phyloP scores from a whole-genome alignment of 169 alveolate species.

The Plasmodium malariae region DNA sequence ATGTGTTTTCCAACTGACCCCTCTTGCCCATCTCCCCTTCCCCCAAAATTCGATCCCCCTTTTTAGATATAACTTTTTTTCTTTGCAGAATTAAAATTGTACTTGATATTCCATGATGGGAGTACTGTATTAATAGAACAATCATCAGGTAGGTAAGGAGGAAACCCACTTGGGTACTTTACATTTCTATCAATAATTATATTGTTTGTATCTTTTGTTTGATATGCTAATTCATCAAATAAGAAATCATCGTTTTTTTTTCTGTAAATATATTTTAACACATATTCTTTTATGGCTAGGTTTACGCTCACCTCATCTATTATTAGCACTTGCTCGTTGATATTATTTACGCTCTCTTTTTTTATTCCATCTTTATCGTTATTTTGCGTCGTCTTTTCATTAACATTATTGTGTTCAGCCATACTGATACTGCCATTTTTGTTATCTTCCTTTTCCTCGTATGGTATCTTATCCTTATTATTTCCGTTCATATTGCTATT shows the following conservation, averaged over 20 bases:
- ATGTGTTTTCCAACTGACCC: too few species aligned
- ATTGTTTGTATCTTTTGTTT: constrained; percentile 26
- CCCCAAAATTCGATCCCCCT: too few species aligned
- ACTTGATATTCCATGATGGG: constrained; percentile 71
- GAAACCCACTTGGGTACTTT: constrained; percentile 61
- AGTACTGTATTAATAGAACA: constrained; percentile 67
- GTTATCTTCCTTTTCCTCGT: not conserved
- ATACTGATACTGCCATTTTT: not conserved
- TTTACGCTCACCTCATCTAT: constrained; percentile 66
- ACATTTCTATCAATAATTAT: constrained; percentile 18
- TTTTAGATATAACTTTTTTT: too few species aligned
- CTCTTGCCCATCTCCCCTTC: too few species aligned
- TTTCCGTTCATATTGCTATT: not conserved
- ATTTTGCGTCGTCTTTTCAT: not conserved
- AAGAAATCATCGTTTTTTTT: constrained; percentile 56
- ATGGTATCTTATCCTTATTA: not conserved
- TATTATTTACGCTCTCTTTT: not conserved
- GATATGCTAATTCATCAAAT: constrained; percentile 19
- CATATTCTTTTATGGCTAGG: constrained; percentile 69
- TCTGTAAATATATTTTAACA: constrained; percentile 50
- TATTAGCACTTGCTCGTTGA: constrained; percentile 11
- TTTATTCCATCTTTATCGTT: not conserved
- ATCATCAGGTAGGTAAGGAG: constrained; percentile 75
- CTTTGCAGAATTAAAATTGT: constrained; percentile 28
- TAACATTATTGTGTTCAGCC: not conserved